phyloP scores from a whole-genome alignment of 148 eudicot genomes.

The Nepenthes gracilis region DNA sequence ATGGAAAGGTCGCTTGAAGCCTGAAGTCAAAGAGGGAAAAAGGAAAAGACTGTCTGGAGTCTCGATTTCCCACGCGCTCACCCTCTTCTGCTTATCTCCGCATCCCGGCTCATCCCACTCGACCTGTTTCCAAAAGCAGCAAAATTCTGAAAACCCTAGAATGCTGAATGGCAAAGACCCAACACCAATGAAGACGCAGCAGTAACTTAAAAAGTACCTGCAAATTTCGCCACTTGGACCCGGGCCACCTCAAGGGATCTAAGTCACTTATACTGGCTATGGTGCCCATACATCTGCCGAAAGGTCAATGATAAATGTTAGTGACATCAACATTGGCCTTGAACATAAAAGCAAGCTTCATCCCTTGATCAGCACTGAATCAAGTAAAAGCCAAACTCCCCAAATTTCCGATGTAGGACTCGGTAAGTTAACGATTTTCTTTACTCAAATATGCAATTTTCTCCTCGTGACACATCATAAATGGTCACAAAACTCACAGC shows the following conservation, averaged over 20 bases:
- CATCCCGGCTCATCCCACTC: slow-evolving; percentile 98
- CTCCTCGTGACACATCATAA: too few relatives aligned
- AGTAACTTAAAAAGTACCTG: slow-evolving; percentile 32
- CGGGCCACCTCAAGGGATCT: slow-evolving; percentile 89
- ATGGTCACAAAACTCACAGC: too few relatives aligned
- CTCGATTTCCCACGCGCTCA: slow-evolving; percentile 85
- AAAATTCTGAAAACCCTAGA: not conserved
- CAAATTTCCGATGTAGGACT: too few relatives aligned
- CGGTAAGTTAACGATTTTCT: too few relatives aligned
- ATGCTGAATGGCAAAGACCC: not conserved
- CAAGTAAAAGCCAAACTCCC: too few relatives aligned
- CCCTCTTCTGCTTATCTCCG: slow-evolving; percentile 69
- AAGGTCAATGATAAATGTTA: not conserved
- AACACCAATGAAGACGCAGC: too few relatives aligned
- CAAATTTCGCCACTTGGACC: slow-evolving; percentile 85
- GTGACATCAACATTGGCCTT: not conserved
- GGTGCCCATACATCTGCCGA: slow-evolving; percentile 81
- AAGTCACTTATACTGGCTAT: slow-evolving; percentile 62
- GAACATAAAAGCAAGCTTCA: not conserved
- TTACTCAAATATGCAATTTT: too few relatives aligned
- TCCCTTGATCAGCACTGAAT: too few relatives aligned
- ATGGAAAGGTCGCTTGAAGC: slow-evolving; percentile 70
- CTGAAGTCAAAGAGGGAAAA: slow-evolving; percentile 72
- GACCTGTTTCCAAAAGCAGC: slow-evolving; percentile 30
- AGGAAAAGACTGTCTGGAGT: slow-evolving; percentile 94